Base-by-base conservation (phyloP, 768 basidiomycete species). In the Tephrocybe rancida region DNA sequence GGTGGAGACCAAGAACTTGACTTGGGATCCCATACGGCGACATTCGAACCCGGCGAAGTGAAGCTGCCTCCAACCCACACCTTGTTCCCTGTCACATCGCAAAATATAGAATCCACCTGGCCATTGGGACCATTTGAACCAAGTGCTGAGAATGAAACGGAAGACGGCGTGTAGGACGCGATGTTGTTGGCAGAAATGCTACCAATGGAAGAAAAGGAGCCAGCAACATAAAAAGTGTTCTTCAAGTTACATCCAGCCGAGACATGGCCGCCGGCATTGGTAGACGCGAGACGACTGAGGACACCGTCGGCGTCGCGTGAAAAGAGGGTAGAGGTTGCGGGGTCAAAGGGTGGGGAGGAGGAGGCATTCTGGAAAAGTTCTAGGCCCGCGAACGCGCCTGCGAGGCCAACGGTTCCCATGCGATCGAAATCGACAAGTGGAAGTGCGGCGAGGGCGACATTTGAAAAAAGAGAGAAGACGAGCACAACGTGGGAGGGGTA, bases 371-470 rank as follows among this genome's bases (percentile, higher is more conserved):
- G 74, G 77, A 88, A 87, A 53, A 95, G 64, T 65, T 88, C 88
- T 56, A 99, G 75, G 41, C 95, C 96, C 21, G 88, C 82, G 66
- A 98, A 99, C 29, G 90, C 79, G 52, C 96, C 96, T 24, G 87
- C 86, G 37, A 98, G 78, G 52, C 86, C 94, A 45, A 98, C 94
- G 50, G 80, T 86, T 58, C 96, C 96, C 92, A 99, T 95, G 48
- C 88, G 86, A 64, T 79, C 66, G 60, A 77, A 76, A 59, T 78
- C 76, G 61, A 79, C 73, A 54, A 70, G 67, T 47, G 75, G 75
- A 48, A 73, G 54, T 52, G 72, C 58, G 21, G 73, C 74, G 50
- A 61, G 59, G 44, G 62, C 70, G 48, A 52, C 69, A 71, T 70
- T 60, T 54, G 55, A 43, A 42, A 58, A 53, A 39, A 60, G 35